Evolutionary conservation across 805 yeast genomes (phyloP), one percentile per base, ranked within the genome.

Genomic region (Kodamaea lidongshanica): DNA sequence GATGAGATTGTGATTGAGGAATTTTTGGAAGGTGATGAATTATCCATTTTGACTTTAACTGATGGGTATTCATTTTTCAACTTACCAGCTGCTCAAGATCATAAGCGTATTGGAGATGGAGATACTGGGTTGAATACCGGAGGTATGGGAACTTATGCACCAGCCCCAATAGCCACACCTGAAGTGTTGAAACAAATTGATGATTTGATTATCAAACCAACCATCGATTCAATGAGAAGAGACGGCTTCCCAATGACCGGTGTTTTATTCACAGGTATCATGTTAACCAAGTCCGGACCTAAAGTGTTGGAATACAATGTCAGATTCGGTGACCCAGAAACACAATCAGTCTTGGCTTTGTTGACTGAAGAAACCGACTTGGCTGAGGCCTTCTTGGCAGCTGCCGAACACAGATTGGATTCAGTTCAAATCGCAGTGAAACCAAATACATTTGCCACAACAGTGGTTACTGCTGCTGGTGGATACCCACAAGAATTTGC

Each of bases 71-170:
- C 94, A 7, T 79, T 78, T 50, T 74, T 78, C 54, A 88, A 85
- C 54, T 72, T 92, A 36, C 99, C 99, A 24, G 84, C 97, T 25
- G 96, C 97, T 16, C 99, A 92, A 64, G 99, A 92, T 55, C 99
- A 92, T 64, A 92, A 92, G 66, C 79, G 98, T 57, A 72, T 82
- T 44, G 94, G 94, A 33, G 85, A 94, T 49, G 88, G 88, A 38
- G 99, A 92, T 56, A 66, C 77, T 22, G 99, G 99, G 15, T 70
- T 89, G 40, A 92, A 92, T 64, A 92, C 99, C 21, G 99, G 99
- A 45, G 99, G 99, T 41, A 92, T 92, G 99, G 99, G 99, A 41
- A 95, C 97, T 6, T 92, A 92, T 52, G 92, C 97, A 6, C 99
- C 99, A 18, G 94, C 97, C 7, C 98, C 98, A 34, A 69, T 86